These are phyloP conservation scores for Beauveria medogensis DNA, from an alignment of 2,329 filamentous ascomycete species.

Conservation along the genomic window DNA sequence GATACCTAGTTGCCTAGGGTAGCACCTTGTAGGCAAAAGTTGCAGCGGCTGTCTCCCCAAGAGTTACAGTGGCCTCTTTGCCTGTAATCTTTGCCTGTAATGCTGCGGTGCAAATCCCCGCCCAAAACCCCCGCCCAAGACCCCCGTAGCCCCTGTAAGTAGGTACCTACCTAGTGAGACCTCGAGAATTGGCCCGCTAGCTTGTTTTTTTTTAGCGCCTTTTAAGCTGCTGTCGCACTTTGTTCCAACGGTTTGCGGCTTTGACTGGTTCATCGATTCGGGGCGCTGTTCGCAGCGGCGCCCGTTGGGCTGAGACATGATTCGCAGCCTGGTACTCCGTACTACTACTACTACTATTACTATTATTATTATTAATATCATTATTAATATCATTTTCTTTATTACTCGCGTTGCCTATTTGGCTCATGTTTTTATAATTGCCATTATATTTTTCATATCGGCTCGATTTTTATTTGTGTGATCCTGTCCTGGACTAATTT, in stretches of 20 bases:
- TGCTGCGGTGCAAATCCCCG: background rate
- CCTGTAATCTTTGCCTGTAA: too few species aligned
- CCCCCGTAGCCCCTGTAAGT: background rate
- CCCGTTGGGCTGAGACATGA: slow-evolving; percentile 6
- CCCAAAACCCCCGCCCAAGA: background rate
- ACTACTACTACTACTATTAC: background rate
- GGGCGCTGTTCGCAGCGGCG: background rate
- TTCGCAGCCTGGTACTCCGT: background rate
- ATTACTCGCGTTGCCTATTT: background rate
- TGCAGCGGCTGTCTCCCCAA: background rate
- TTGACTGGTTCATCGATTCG: background rate
- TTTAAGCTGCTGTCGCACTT: background rate
- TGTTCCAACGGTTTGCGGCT: too few species aligned
- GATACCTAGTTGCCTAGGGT: too few species aligned
- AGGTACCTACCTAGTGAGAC: too few species aligned
- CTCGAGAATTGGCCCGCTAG: background rate
- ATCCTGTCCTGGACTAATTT: background rate
- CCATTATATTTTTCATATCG: background rate
- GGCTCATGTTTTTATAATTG: background rate
- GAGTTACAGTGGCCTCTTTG: background rate
- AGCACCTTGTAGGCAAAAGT: background rate
- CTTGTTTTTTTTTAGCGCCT: background rate
- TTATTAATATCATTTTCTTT: background rate
- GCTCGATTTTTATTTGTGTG: background rate
- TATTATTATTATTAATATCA: background rate